Evolutionary conservation across 768 basidiomycete species (phyloP).

Genomic region (Naganishia antarctica): DNA sequence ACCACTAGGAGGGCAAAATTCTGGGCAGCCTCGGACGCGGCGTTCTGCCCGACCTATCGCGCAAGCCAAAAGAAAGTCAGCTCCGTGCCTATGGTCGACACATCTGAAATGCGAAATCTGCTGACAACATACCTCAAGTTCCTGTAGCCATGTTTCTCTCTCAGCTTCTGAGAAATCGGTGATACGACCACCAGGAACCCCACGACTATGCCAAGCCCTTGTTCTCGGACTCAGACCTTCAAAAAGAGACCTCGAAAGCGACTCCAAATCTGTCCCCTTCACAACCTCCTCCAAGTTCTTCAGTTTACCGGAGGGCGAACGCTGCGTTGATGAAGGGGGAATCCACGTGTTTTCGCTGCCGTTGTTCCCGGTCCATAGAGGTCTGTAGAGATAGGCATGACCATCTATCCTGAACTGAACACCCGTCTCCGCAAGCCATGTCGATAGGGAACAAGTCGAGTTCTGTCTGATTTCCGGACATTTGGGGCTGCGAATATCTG

Average conservation of each 20-base stretch:
- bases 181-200: not conserved
- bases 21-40: slow-evolving; percentile 1
- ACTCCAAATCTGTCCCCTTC: not conserved
- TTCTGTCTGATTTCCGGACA: slow-evolving; percentile 5
- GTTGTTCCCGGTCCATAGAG: not conserved
- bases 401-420: slow-evolving; percentile 19
- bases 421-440: slow-evolving; percentile 4
- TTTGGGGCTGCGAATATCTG: slow-evolving; percentile 21
- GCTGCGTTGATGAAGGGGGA: not conserved
- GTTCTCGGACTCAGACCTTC: not conserved
- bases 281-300: not conserved
- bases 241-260: not conserved
- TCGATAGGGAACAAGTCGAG: slow-evolving; percentile 13
- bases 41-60: not conserved
- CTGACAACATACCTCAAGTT: slow-evolving; percentile 2
- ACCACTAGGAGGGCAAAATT: slow-evolving; percentile 23
- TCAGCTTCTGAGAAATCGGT: not conserved
- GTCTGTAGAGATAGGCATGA: not conserved
- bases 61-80: not conserved
- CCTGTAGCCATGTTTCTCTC: slow-evolving; percentile 6
- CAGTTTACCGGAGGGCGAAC: not conserved
- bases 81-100: not conserved
- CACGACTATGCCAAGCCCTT: slow-evolving; percentile 8
- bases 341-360: not conserved
- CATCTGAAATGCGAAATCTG: not conserved